A percentile compares a stretch with the other conserved stretches of the same genome.
Conservation (phyloP, 495 filamentous ascomycete genomes). For the Talaromyces stipitatus region DNA sequence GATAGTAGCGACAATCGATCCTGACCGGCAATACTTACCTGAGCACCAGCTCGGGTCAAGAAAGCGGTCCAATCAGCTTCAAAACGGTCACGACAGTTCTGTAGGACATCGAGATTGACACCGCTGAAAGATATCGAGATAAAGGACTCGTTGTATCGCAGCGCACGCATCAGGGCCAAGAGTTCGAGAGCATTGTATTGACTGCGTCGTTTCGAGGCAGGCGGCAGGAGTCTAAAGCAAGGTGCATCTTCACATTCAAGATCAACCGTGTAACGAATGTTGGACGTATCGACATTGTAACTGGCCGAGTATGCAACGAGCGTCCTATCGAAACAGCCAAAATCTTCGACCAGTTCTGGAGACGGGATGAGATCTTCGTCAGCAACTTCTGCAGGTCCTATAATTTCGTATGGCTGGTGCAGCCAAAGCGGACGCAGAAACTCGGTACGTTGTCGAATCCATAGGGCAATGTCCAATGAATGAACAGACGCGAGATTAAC, state of each 20-base stretch:
- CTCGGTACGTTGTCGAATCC: slow-evolving; percentile 63
- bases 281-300: slow-evolving; percentile 63
- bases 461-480: slow-evolving; percentile 67
- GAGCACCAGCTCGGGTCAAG: slow-evolving; percentile 47
- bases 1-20: slow-evolving; percentile 54
- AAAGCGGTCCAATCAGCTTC: slow-evolving; percentile 58
- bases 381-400: slow-evolving; percentile 51
- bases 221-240: slow-evolving; percentile 71
- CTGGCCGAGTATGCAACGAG: slow-evolving; percentile 80
- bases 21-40: slow-evolving; percentile 51
- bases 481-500: slow-evolving; percentile 74
- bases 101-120: slow-evolving; percentile 61
- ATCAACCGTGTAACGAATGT: slow-evolving; percentile 70
- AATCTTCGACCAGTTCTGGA: slow-evolving; percentile 61
- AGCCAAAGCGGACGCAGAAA: slow-evolving; percentile 80
- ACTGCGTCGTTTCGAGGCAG: slow-evolving; percentile 43
- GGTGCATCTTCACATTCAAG: slow-evolving; percentile 72
- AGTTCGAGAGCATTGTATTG: slow-evolving; percentile 69
- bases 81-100: slow-evolving; percentile 51
- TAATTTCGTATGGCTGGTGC: slow-evolving; percentile 57
- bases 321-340: slow-evolving; percentile 73
- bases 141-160: slow-evolving; percentile 91
- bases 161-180: slow-evolving; percentile 74
- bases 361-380: slow-evolving; percentile 57
- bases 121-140: slow-evolving; percentile 74